Evolutionary conservation across 306 rosid species (phyloP).

Genomic region (Cicer judaicum): DNA sequence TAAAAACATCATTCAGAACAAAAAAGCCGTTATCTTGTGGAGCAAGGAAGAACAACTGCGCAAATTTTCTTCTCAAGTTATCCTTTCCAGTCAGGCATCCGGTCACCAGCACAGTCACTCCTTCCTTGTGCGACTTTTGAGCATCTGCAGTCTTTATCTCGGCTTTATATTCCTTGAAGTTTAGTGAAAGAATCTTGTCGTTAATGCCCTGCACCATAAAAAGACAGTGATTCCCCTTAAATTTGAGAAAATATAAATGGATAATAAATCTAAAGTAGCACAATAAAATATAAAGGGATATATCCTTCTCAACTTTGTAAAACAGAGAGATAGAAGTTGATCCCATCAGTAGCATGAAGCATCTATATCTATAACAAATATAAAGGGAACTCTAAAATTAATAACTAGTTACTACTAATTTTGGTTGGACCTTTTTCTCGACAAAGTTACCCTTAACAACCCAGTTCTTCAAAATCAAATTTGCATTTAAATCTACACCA

Average conservation of each 20-base stretch:
- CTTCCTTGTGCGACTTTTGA: constrained; percentile 65
- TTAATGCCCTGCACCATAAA: constrained; percentile 66
- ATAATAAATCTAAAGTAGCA: constrained; percentile 22
- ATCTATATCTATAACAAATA: not conserved
- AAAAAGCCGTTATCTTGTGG: constrained; percentile 81
- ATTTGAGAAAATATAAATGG: constrained; percentile 21
- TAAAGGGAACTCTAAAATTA: not conserved
- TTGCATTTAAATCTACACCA: too few species aligned
- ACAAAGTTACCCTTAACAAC: too few species aligned
- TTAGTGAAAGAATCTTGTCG: constrained; percentile 72
- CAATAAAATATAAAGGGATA: constrained; percentile 27
- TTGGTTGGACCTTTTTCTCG: too few species aligned
- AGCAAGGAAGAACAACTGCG: constrained; percentile 81
- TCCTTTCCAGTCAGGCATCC: constrained; percentile 81
- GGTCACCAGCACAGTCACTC: constrained; percentile 79
- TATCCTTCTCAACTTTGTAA: constrained; percentile 16
- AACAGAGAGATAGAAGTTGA: constrained; percentile 16
- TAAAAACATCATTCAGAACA: constrained; percentile 77
- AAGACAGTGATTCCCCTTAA: not conserved
- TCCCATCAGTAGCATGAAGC: not conserved
- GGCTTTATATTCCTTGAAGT: constrained; percentile 64
- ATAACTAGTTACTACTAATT: too few species aligned
- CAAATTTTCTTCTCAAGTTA: constrained; percentile 69
- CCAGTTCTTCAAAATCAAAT: too few species aligned
- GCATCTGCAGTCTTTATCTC: constrained; percentile 85